Evolutionary conservation across 306 rosid species (phyloP), one percentile per base, ranked within the genome.

Genomic region (Astragalus membranaceus): DNA sequence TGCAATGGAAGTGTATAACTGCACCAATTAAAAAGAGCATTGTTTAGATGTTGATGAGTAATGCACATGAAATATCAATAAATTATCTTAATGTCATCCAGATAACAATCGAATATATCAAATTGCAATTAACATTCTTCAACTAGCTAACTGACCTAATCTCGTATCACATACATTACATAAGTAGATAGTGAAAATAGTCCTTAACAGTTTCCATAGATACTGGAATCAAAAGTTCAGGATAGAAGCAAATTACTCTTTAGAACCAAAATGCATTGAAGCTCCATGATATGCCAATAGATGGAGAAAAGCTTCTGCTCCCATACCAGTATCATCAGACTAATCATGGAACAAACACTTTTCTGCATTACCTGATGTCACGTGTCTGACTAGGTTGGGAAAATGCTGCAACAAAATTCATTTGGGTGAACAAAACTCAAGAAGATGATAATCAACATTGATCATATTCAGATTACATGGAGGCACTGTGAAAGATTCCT

Each of bases 211-310:
- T 26, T 68, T 64, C 43, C 51, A 69, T 17, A 47, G 20, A 58
- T 2, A 39, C 16, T 52, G 15, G 64, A 76, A 67, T 72, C 72
- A 76, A 46, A 60, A 74, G 44, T 52, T 64, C 23, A 76, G 74
- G 75, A 57, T 14, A 36, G 36, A 68, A 63, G 85, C 63, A 65
- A 85, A 5, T 78, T 85, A 88, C 98, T 87, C 86, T 79, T 87
- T 83, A 16, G 97, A 85, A 81, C 81, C 87, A 90, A 81, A 82
- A 74, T 75, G 77, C 11, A 67, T 26, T 57, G 90, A 87, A 70
- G 90, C 90, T 80, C 96, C 98, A 16, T 77, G 82, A 15, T 73
- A 73, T 53, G 67, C 74, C 85, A 93, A 80, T 76, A 84, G 84
- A 70, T 85, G 80, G 69, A 77, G 67, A 72, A 90, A 81, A 81